phyloP scores from a whole-genome alignment of 177 flowering plant species.

The Vitis hybrid region DNA sequence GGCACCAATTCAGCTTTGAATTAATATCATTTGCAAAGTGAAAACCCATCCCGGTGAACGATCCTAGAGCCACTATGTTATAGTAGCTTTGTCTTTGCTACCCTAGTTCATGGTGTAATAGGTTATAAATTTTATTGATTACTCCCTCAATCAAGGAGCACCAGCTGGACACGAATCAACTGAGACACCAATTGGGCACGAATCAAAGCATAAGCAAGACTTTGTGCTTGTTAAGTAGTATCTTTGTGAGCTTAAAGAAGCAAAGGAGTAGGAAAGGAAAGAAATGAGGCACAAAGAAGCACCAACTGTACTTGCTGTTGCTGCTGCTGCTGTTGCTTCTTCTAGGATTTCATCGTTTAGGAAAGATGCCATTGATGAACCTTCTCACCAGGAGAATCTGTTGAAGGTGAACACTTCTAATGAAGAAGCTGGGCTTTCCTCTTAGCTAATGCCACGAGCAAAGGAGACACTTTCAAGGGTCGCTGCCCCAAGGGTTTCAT shows the following conservation, averaged over 20 bases:
- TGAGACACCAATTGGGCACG: too few species aligned
- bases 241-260: slow-evolving; percentile 72
- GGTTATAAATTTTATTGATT: too few species aligned
- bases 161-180: too few species aligned
- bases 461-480: slow-evolving; percentile 64
- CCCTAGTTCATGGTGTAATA: too few species aligned
- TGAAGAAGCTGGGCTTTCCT: slow-evolving; percentile 45
- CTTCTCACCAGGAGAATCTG: slow-evolving; percentile 47
- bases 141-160: too few species aligned
- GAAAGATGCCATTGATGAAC: slow-evolving; percentile 76
- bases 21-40: too few species aligned
- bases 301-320: slow-evolving; percentile 93
- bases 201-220: slow-evolving; percentile 27
- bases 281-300: slow-evolving; percentile 88
- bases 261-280: slow-evolving; percentile 86
- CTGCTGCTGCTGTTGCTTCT: slow-evolving; percentile 64
- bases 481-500: slow-evolving; percentile 43
- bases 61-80: too few species aligned
- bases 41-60: too few species aligned
- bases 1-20: too few species aligned
- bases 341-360: slow-evolving; percentile 76
- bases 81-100: too few species aligned
- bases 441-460: slow-evolving; percentile 59
- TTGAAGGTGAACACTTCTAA: slow-evolving; percentile 34
- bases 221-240: slow-evolving; percentile 67